These are phyloP conservation scores for Tylopilus sp. DNA, from an alignment of 768 basidiomycete genomes.

Conservation along the genomic window DNA sequence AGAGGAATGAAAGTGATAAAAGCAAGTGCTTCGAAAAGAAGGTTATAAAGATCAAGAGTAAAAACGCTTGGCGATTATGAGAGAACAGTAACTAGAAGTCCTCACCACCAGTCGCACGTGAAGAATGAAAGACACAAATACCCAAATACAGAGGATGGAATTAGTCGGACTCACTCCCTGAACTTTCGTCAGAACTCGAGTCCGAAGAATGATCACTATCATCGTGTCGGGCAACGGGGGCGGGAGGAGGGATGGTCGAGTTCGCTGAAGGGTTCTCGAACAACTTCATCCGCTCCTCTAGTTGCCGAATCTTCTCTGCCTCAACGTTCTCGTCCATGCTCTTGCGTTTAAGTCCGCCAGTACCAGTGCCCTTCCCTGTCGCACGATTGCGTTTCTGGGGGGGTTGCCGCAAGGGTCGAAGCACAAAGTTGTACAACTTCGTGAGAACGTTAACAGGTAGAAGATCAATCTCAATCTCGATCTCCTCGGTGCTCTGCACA, in stretches of 20 bases:
- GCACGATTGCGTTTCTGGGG: constrained; percentile 58
- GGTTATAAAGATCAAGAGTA: constrained; percentile 38
- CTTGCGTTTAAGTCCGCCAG: constrained; percentile 89
- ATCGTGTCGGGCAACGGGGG: constrained; percentile 33
- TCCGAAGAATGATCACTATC: constrained; percentile 78
- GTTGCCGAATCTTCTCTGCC: constrained; percentile 87
- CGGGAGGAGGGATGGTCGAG: constrained; percentile 31
- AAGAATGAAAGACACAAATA: constrained; percentile 15
- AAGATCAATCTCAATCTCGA: constrained; percentile 95
- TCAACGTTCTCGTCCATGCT: constrained; percentile 97
- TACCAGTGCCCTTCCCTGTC: constrained; percentile 76
- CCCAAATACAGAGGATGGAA: constrained; percentile 12
- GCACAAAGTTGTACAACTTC: constrained; percentile 93
- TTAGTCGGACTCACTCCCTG: constrained; percentile 83
- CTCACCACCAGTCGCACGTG: constrained; percentile 13
- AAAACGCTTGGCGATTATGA: constrained; percentile 24
- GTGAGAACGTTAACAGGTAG: constrained; percentile 84
- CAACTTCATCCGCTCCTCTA: constrained; percentile 84
- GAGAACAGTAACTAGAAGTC: constrained; percentile 27
- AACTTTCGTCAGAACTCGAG: constrained; percentile 77
- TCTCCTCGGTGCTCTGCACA: constrained; percentile 88
- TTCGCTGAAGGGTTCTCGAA: constrained; percentile 64
- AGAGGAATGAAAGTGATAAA: constrained; percentile 19
- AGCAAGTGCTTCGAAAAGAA: constrained; percentile 26
- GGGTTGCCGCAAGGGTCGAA: constrained; percentile 70